Evolutionary conservation across 2,329 filamentous ascomycete genomes (phyloP), one percentile per base, ranked within the genome.

Genomic region (Herpotrichia juniperi): DNA sequence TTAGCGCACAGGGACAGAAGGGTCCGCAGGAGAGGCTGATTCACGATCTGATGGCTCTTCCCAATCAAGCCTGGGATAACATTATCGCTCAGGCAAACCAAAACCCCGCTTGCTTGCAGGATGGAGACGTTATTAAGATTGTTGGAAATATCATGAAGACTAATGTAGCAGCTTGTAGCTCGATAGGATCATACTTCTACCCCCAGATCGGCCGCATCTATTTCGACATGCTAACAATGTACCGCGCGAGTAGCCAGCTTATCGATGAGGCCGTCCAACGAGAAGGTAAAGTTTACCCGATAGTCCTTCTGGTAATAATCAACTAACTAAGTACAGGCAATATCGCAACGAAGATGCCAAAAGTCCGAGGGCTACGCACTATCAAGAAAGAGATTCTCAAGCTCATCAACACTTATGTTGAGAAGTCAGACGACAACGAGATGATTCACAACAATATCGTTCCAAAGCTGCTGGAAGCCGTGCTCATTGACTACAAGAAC

Each of bases 141-240:
- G 93, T 99, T 57, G 94, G 94, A 61, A 99, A 99, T 77, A 97
- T 99, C 72, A 99, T 99, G 94, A 99, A 99, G 84, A 99, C 94
- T 1, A 99, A 99, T 66, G 94, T 99, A 4, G 93, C 96, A n/a
- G 94, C 94, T 30, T 99, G 94, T 75, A 91, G 90, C 30, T 97
- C 94, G 0, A 94, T 99, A 52, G 94, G 96, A 28, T 87, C 91
- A 46, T 99, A 97, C 77, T 99, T 99, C 76, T 97, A 96, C 69
- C 93, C 94, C 11, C 94, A 99, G 73, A 96, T 99, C 64, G 94
- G 93, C 34, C 89, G 92, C 51, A 97, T 99, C 63, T 99, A 97
- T 75, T 87, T 96, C 62, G 94, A 99, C 72, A 97, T 99, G 93
- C 81, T 99, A 51, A 93, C 94, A 67, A 99, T 99, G 96, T 99